Base-by-base conservation (phyloP, 2,329 filamentous ascomycete species). In the Sclerotinia subarctica region DNA sequence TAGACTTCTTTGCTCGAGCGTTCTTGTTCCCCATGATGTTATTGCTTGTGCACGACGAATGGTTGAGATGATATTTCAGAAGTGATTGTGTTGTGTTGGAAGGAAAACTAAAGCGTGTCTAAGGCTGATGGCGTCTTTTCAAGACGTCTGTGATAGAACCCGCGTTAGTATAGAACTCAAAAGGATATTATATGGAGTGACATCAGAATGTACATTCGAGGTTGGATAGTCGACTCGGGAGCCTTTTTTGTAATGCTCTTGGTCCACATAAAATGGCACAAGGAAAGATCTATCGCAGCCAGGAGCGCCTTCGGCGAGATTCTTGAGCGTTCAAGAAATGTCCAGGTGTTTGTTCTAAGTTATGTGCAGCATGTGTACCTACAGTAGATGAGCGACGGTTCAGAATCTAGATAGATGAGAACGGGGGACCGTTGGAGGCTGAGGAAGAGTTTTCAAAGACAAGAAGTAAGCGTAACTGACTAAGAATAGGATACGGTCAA, bases 1-100 rank as follows among this genome's bases (percentile, higher is more conserved):
- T 32, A 17, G 58, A 54, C n/a, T 29, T 67, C 5, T 47, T 67
- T 32, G n/a, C 24, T 38, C 57, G 65, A n/a, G 57, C 38, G n/a
- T 63, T 63, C 38, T 67, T 67, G n/a, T 67, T 67, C 54, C 57
- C 65, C 65, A 67, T 67, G 7, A 21, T 54, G 26, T 21, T 35
- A n/a, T 26, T 35, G 49, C 15, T 59, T 24, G 21, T n/a, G 42
- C 52, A 15, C 32, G 8, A 52, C 5, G 17, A 35, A 62, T 26
- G 15, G 15, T 38, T 5, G 53, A 38, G 21, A n/a, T 62, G n/a
- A 2, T 6, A 11, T 35, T 38, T 62, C 1, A 1, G 21, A 46
- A 26, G 10, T 42, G 5, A 3, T 7, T 26, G 5, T 26, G n/a
- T 62, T 51, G 15, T 51, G 5, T 51, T 38, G 46, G 29, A n/a